These are phyloP conservation scores for Tylopilus rubrobrunneus DNA, from an alignment of 768 basidiomycete species.

Conservation along the genomic window DNA sequence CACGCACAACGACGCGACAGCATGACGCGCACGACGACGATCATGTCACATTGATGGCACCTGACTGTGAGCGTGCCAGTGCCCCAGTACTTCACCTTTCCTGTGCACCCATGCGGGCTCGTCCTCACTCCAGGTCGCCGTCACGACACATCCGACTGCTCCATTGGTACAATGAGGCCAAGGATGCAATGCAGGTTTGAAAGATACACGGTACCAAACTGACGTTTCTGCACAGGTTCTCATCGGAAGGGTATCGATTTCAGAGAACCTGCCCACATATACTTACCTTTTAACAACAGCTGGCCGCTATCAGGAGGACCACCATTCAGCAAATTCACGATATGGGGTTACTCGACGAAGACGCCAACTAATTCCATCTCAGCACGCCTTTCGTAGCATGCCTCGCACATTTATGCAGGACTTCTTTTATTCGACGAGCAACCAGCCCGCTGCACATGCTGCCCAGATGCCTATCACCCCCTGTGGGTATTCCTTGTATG, in stretches of 20 bases:
- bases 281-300: constrained; percentile 39
- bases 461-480: constrained; percentile 29
- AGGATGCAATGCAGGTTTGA: constrained; percentile 73
- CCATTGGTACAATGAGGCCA: constrained; percentile 77
- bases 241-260: constrained; percentile 63
- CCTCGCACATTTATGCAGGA: background rate
- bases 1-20: too few species aligned
- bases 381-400: background rate
- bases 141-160: constrained; percentile 66
- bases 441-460: constrained; percentile 32
- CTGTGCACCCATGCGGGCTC: too few species aligned
- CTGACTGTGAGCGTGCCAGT: too few species aligned
- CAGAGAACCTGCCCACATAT: constrained; percentile 1
- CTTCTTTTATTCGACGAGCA: constrained; percentile 21
- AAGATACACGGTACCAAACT: background rate
- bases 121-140: too few species aligned
- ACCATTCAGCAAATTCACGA: constrained; percentile 78
- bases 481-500: constrained; percentile 5
- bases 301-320: constrained; percentile 64
- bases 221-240: constrained; percentile 51
- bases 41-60: too few species aligned
- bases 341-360: constrained; percentile 55
- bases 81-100: too few species aligned
- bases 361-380: constrained; percentile 36
- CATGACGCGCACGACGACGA: too few species aligned